Percentiles rank a stretch among this genome's conserved stretches.
Evolutionary conservation across 371 early-diverging fungal species (phyloP).

Genomic region (Blakeslea trispora): DNA sequence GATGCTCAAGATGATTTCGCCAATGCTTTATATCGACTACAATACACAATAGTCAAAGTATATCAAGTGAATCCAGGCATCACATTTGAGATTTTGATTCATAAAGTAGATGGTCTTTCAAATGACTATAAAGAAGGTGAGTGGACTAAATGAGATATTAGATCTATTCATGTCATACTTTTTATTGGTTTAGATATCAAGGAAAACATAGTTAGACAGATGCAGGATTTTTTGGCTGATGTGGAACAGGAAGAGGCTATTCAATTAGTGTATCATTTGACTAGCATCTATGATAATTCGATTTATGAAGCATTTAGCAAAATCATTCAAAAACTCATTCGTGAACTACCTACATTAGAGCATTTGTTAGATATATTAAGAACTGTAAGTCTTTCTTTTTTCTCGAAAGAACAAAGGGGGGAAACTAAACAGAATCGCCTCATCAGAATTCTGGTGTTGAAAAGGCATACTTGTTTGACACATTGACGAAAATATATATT

Average conservation of each 20-base stretch:
- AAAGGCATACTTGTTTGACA: slow-evolving; percentile 93
- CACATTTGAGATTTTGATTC: slow-evolving; percentile 90
- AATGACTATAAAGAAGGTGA: slow-evolving; percentile 89
- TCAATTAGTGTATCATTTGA: slow-evolving; percentile 80
- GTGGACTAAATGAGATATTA: too few species aligned
- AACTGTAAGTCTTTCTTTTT: slow-evolving; percentile 66
- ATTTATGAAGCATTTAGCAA: slow-evolving; percentile 94
- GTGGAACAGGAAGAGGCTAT: slow-evolving; percentile 73
- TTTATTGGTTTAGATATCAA: slow-evolving; percentile 88
- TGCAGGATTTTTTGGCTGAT: slow-evolving; percentile 82
- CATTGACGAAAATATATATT: slow-evolving; percentile 85
- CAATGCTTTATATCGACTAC: slow-evolving; percentile 77
- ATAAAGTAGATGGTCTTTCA: slow-evolving; percentile 96
- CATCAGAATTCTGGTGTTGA: slow-evolving; percentile 88
- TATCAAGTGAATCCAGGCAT: slow-evolving; percentile 81
- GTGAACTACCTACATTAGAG: slow-evolving; percentile 83
- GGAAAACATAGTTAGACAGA: slow-evolving; percentile 87
- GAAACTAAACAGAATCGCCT: background rate
- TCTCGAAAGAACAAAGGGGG: too few species aligned
- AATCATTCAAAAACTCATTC: slow-evolving; percentile 88
- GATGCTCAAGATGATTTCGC: slow-evolving; percentile 95
- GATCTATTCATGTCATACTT: too few species aligned
- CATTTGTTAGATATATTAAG: slow-evolving; percentile 89
- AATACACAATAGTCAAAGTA: slow-evolving; percentile 75
- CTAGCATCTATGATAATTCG: slow-evolving; percentile 90